Base-by-base conservation (phyloP, 495 filamentous ascomycete species). In the Podospora bellae-mahoneyi region DNA sequence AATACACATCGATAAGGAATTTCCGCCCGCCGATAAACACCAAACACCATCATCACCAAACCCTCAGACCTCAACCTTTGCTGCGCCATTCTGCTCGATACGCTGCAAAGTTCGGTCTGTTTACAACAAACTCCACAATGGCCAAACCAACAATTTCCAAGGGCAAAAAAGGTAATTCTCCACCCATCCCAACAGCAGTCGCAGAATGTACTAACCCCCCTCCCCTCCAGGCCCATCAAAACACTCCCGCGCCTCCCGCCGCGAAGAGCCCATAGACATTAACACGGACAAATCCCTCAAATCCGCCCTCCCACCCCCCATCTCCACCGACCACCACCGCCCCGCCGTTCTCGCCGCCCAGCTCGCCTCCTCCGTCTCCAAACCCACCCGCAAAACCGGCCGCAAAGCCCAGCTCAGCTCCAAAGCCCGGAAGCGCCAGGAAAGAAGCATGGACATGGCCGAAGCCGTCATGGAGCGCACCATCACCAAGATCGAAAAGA, bases 251-350 rank as follows among this genome's bases (percentile, higher is more conserved):
- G 90, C 89, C 30, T 89, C 89, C 70, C 84, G 89, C 72, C 88
- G 92, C 62, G 91, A 85, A 54, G 86, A 85, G 27, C 91, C 90
- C 16, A 90, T 89, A 15, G 83, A 87, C 75, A 85, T 92, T 77
- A 81, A 93, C 74, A 82, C 87, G 68, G 91, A 93, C 80, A 92
- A 92, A 79, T 92, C 91, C 3, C 78, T 94, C 53, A 88, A 87
- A 70, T 75, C 85, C 62, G 80, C 85, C 60, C 84, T 85, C 59
- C 83, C 86, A 13, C 86, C 89, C 1, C 60, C 81, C 27, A 81
- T 86, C 39, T 81, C 84, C 3, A 75, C 79, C 48, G 73, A 80
- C 65, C 68, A 82, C 55, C 68, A 82, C 55, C 85, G 85, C 6
- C 84, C 89, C 39, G 85, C 87, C 4, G 79, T 92, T 62, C 84